phyloP scores from a whole-genome alignment of 31 red algal species.

The Odonthalia washingtoniensis region DNA sequence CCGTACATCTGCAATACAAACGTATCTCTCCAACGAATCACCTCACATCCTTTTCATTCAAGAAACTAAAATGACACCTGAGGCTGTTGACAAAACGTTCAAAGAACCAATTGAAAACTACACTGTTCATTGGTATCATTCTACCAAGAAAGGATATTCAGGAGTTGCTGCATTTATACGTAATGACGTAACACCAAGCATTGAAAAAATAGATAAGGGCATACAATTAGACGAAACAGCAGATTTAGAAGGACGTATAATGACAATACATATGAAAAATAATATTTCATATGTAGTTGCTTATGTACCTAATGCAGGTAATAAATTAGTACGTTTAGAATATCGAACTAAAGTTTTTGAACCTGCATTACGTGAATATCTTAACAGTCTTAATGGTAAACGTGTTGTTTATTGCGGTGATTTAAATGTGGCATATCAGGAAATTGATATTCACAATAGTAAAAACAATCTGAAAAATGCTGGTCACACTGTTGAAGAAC shows the following conservation, averaged over 20 bases:
- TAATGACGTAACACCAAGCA: neutral
- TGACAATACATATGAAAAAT: slow-evolving; percentile 43
- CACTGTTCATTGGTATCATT: slow-evolving; percentile 68
- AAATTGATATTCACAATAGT: slow-evolving; percentile 83
- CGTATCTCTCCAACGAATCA: slow-evolving; percentile 43
- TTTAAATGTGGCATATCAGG: slow-evolving; percentile 86
- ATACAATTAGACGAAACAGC: slow-evolving; percentile 50
- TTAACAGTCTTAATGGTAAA: slow-evolving; percentile 35
- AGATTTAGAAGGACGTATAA: slow-evolving; percentile 68
- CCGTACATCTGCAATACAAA: slow-evolving; percentile 37
- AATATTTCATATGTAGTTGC: slow-evolving; percentile 63
- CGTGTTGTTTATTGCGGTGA: slow-evolving; percentile 80
- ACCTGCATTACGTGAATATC: slow-evolving; percentile 57
- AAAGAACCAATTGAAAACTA: slow-evolving; percentile 41
- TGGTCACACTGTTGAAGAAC: slow-evolving; percentile 79
- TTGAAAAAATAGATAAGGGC: slow-evolving; percentile 37
- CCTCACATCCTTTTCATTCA: slow-evolving; percentile 81
- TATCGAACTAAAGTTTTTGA: slow-evolving; percentile 78
- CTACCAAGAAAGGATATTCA: slow-evolving; percentile 61
- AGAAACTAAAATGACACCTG: slow-evolving; percentile 75
- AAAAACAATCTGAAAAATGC: slow-evolving; percentile 74
- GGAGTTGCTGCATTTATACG: slow-evolving; percentile 70
- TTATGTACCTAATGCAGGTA: slow-evolving; percentile 88
- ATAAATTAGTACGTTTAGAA: slow-evolving; percentile 57
- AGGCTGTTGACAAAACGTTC: slow-evolving; percentile 25